These are phyloP conservation scores for Tetrahymena borealis DNA, from an alignment of 73 alveolate genomes.

Conservation along the genomic window DNA sequence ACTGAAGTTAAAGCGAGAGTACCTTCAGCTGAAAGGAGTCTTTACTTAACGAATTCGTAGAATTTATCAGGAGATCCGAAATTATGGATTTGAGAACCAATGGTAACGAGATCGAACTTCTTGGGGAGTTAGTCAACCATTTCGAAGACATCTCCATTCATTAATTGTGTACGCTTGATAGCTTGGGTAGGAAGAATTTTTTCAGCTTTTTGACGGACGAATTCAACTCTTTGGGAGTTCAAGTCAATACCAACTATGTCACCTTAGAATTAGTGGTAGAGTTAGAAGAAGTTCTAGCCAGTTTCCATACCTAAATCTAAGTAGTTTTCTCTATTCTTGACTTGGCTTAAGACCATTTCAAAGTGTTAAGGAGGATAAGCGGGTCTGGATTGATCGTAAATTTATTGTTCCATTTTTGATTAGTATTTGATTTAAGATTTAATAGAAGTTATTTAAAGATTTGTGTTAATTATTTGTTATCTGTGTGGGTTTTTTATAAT, in stretches of 20 bases:
- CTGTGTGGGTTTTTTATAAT: too few species aligned
- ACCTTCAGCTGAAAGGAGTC: constrained; percentile 1
- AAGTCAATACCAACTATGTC: background rate
- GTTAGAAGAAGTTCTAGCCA: background rate
- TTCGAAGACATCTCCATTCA: background rate
- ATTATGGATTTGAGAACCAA: background rate
- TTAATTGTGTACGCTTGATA: background rate
- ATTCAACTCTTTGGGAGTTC: background rate
- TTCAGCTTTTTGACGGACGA: background rate
- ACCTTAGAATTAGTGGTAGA: background rate
- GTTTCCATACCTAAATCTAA: background rate
- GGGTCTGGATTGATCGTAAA: background rate
- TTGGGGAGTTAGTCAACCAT: background rate
- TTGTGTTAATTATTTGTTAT: background rate
- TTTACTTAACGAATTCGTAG: background rate
- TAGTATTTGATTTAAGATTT: background rate
- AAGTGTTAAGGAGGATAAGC: background rate
- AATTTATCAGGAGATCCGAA: background rate
- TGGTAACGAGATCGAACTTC: background rate
- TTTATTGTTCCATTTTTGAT: background rate
- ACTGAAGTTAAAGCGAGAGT: background rate
- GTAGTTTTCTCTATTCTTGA: background rate
- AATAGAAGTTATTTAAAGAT: background rate
- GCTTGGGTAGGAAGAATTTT: background rate
- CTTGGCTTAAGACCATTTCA: background rate